Percentiles rank a stretch among this genome's conserved stretches.
Evolutionary conservation across 148 eudicot species (phyloP).

Genomic region (Nepenthes mirabilis): DNA sequence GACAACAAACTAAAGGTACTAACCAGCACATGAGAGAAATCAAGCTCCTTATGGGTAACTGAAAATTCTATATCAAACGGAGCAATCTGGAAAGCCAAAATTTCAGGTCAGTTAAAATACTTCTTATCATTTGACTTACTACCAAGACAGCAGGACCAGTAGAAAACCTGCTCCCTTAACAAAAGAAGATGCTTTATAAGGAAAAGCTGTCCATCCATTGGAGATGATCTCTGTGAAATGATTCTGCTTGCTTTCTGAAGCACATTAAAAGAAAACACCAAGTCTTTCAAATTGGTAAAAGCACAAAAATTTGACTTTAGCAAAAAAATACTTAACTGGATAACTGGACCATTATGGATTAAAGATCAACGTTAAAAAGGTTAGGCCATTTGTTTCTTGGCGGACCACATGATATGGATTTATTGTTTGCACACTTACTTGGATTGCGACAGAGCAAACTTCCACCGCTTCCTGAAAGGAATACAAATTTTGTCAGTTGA

Average conservation of each 20-base stretch:
- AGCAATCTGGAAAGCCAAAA: conserved; percentile 64
- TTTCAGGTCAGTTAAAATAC: conserved; percentile 15
- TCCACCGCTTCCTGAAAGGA: conserved; percentile 88
- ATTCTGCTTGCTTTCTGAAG: conserved; percentile 89
- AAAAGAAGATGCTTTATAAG: conserved; percentile 91
- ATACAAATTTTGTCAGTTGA: conserved; percentile 9
- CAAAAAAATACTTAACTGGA: neutral
- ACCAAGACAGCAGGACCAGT: conserved; percentile 1
- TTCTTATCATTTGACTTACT: conserved; percentile 1
- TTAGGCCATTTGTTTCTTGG: too few species aligned
- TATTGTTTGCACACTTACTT: conserved; percentile 39
- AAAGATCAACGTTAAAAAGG: too few species aligned
- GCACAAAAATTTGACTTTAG: too few species aligned
- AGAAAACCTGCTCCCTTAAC: conserved; percentile 78
- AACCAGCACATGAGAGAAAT: conserved; percentile 97
- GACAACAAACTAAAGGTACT: conserved; percentile 12
- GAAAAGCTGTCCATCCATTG: conserved; percentile 91
- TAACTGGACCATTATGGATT: neutral
- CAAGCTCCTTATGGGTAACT: conserved; percentile 95
- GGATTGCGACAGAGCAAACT: conserved; percentile 79
- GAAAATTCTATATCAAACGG: conserved; percentile 98
- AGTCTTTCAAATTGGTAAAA: neutral
- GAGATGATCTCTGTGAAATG: conserved; percentile 64
- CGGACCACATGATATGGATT: too few species aligned
- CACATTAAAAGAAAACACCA: neutral